phyloP scores from a whole-genome alignment of 192 early-diverging fungal species.

The Linnemannia hyalina region DNA sequence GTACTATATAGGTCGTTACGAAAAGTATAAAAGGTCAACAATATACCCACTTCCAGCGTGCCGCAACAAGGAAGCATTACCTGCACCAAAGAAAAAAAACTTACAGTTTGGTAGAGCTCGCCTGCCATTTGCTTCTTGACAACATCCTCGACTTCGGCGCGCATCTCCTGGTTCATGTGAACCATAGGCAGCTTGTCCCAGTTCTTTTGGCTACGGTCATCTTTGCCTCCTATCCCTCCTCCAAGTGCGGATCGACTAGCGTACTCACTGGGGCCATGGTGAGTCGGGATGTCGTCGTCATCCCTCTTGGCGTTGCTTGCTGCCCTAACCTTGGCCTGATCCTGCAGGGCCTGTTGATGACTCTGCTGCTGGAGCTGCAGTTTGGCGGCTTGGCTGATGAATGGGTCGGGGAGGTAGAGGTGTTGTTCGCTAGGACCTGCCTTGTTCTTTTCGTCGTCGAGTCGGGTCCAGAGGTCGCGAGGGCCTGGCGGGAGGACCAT shows the following conservation, averaged over 20 bases:
- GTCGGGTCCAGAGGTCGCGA: conserved; percentile 78
- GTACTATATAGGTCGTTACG: conserved; percentile 19
- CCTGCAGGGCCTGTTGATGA: conserved; percentile 55
- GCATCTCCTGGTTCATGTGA: conserved; percentile 72
- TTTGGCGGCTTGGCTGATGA: conserved; percentile 69
- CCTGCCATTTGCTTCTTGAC: conserved; percentile 67
- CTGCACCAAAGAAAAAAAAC: not conserved
- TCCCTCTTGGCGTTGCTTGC: conserved; percentile 27
- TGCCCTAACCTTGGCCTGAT: conserved; percentile 29
- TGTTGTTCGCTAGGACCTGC: conserved; percentile 54
- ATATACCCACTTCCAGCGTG: not conserved
- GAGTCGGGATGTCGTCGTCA: not conserved
- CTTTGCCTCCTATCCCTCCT: not conserved
- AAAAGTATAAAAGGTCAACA: not conserved
- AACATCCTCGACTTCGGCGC: conserved; percentile 73
- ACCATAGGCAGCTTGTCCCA: conserved; percentile 77
- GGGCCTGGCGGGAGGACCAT: conserved; percentile 81
- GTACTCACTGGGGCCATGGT: conserved; percentile 44
- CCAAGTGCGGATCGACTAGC: conserved; percentile 32
- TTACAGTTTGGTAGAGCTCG: conserved; percentile 48
- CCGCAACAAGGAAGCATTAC: not conserved
- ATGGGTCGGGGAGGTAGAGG: conserved; percentile 86
- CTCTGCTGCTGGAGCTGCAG: conserved; percentile 49
- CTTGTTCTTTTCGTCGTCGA: conserved; percentile 69
- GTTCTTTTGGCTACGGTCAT: conserved; percentile 59